Percentiles rank a stretch among this genome's conserved stretches.
These are phyloP conservation scores for Chaetomium strumarium DNA, from an alignment of 2,329 filamentous ascomycete genomes.

Conservation along the genomic window DNA sequence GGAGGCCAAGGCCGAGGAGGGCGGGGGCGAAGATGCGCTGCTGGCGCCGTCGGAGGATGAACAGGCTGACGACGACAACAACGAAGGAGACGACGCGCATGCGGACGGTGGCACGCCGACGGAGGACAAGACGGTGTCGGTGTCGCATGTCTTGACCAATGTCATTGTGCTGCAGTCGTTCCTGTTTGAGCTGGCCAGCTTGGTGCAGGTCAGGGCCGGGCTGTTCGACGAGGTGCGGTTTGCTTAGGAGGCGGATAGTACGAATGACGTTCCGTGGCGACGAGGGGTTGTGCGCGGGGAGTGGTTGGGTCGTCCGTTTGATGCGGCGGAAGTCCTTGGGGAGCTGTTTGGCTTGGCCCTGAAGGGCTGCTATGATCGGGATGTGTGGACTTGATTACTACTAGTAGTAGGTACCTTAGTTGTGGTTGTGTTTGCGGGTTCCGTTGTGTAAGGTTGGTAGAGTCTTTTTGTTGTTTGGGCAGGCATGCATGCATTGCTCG, in stretches of 20 bases:
- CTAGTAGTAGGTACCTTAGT: too few relatives aligned
- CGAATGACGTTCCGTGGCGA: neutral
- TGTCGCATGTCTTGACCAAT: constrained; percentile 76
- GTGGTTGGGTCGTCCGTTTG: constrained; percentile 1
- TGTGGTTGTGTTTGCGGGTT: too few relatives aligned
- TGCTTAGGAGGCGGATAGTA: constrained; percentile 30
- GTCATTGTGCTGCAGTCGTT: constrained; percentile 75
- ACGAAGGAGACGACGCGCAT: neutral
- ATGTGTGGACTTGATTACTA: neutral
- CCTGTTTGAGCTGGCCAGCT: constrained; percentile 66
- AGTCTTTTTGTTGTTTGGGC: too few relatives aligned
- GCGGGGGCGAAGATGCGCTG: constrained; percentile 24
- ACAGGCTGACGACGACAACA: constrained; percentile 1
- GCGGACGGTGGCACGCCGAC: constrained; percentile 1
- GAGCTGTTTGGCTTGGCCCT: constrained; percentile 1
- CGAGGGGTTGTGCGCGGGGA: neutral
- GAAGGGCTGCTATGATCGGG: neutral
- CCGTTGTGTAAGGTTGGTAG: too few relatives aligned
- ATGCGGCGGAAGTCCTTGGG: neutral
- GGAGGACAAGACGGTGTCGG: constrained; percentile 48
- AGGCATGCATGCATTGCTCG: constrained; percentile 20
- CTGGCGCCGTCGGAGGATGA: constrained; percentile 22
- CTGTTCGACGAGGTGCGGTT: constrained; percentile 73
- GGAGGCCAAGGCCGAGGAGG: constrained; percentile 14
- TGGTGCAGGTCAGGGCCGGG: constrained; percentile 68